Base-by-base conservation (phyloP, 2,329 filamentous ascomycete species). In the Leptographium procerum region DNA sequence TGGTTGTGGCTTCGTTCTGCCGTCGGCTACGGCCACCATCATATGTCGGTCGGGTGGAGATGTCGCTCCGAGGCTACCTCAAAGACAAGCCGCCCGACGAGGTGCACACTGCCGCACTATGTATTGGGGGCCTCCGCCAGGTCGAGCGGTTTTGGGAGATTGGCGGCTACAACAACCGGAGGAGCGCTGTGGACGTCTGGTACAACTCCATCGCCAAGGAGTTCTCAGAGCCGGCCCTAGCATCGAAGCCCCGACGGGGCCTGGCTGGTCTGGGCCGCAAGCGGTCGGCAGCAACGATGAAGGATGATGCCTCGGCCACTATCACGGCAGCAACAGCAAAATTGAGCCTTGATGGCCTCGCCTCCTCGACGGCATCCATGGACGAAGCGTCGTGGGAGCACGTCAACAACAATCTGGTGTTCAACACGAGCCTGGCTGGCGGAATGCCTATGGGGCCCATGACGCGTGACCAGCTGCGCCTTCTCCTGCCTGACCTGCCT, bases 121-220 rank as follows among this genome's bases (percentile, higher is more conserved):
- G 78, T 50, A 71, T 86, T 13, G 83, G 83, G 36, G 83, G 83
- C 2, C 70, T 86, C 58, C 76, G 83, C 10, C 81, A 86, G 65
- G 82, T 85, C 1, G 80, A 85, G 64, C 74, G 78, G 51, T 76
- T 86, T 40, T 86, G 83, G 83, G 82, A 85, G 65, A 82, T 83
- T 45, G 84, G 84, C 65, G 82, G 83, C 1, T 86, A 86, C 68
- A 86, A 84, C 65, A 74, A 73, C 56, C 75, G 83, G 34, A 75
- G 82, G 59, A 74, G 74, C 24, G 78, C 79, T 1, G 83, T 86
- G 19, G 83, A 86, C 64, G 71, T 66, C 6, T 86, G 82, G 82
- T 84, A 80, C 66, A 74, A 75, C 47, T 73, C 72, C 22, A 68
- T 86, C 10, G 72, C 74, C 2, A 77, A 73, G 60, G 77, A 77